Conservation (phyloP, 768 basidiomycete species). For the Suillus subaureus region DNA sequence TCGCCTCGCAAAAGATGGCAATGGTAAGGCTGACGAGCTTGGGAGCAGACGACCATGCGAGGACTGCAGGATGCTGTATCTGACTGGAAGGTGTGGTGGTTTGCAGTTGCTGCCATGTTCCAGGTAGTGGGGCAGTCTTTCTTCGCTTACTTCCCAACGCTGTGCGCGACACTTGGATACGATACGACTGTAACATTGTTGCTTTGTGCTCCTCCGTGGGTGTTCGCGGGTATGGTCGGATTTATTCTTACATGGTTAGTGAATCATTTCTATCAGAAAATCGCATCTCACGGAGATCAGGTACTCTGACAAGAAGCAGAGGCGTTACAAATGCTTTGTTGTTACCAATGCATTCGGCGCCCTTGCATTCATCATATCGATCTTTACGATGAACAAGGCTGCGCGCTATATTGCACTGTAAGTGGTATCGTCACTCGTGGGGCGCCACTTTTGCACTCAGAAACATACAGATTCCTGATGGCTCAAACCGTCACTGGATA, state of each 20-base stretch:
- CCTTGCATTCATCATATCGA: not conserved
- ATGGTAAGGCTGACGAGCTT: slow-evolving; percentile 50
- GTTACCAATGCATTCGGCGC: not conserved
- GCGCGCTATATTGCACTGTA: not conserved
- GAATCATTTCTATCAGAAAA: not conserved
- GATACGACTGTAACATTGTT: not conserved
- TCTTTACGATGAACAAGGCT: not conserved
- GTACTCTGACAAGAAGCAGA: not conserved
- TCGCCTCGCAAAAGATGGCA: slow-evolving; percentile 38
- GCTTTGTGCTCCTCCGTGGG: not conserved
- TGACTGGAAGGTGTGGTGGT: slow-evolving; percentile 84
- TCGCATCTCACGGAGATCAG: not conserved
- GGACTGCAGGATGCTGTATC: slow-evolving; percentile 59
- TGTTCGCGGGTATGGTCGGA: not conserved
- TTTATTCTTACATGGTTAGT: not conserved
- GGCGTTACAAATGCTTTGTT: not conserved
- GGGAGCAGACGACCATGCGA: slow-evolving; percentile 27
- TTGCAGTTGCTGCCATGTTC: slow-evolving; percentile 53
- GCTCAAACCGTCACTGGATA: not conserved
- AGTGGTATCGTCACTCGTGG: not conserved
- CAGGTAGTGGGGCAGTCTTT: not conserved
- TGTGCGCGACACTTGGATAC: not conserved
- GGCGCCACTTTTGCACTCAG: not conserved
- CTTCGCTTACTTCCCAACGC: not conserved
- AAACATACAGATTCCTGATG: not conserved